These are phyloP conservation scores for Bretziella fagacearum DNA, from an alignment of 2,329 filamentous ascomycete species.

Conservation along the genomic window DNA sequence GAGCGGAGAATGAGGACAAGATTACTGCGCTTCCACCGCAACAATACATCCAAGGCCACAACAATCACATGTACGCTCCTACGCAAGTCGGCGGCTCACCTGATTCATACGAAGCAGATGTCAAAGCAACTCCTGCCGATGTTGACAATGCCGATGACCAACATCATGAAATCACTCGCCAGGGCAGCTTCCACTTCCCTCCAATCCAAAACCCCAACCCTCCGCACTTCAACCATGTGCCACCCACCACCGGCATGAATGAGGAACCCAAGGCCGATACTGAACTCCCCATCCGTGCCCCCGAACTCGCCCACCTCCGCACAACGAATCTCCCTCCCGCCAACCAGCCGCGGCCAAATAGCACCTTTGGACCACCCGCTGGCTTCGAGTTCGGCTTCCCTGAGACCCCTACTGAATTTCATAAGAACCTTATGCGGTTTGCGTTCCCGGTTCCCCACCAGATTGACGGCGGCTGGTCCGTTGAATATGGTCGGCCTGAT, in stretches of 20 bases:
- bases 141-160: neutral
- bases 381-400: conserved; percentile 72
- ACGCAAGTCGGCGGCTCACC: conserved; percentile 9
- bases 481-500: conserved; percentile 82
- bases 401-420: conserved; percentile 68
- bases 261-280: conserved; percentile 16
- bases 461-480: conserved; percentile 67
- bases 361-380: conserved; percentile 40
- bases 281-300: conserved; percentile 25
- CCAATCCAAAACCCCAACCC: conserved; percentile 30
- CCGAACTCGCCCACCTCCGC: conserved; percentile 42
- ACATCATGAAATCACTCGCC: conserved; percentile 4
- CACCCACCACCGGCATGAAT: conserved; percentile 20
- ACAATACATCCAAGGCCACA: conserved; percentile 40
- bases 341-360: conserved; percentile 29
- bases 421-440: conserved; percentile 79
- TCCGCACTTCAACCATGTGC: conserved; percentile 44
- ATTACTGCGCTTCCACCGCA: conserved; percentile 64
- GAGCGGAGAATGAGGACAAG: conserved; percentile 67
- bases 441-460: conserved; percentile 57
- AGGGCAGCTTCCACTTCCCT: conserved; percentile 44
- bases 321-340: conserved; percentile 25
- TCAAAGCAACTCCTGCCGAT: neutral
- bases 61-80: conserved; percentile 18
- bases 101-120: conserved; percentile 9